Evolutionary conservation across 148 eudicot species (phyloP), one percentile per base, ranked within the genome.

Genomic region (Gaultheria prostrata): DNA sequence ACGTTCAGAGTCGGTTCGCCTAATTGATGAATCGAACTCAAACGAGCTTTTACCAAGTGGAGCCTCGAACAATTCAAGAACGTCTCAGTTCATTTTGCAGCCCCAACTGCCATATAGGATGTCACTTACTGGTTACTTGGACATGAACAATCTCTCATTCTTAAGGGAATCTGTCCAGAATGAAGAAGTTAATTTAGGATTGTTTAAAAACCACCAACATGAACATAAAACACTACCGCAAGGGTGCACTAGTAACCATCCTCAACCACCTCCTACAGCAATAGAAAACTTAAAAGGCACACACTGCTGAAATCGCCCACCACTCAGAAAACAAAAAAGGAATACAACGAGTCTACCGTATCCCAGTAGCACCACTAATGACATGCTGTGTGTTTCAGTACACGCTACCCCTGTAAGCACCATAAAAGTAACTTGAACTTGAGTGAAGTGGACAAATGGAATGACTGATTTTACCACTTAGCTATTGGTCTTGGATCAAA

Each of bases 211-310:
- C 24, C 39, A 21, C 43, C 33, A 30, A 69, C 30, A 26, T 30
- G 17, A 5, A 69, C 43, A 39, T 39, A 39, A 39, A 39, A 39
- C 43, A 39, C 24, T 32, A n/a, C 76, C 49, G 0, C 48, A 39
- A 72, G 48, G 20, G 11, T 70, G 24, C 21, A 70, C 15, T 39
- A 30, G 73, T 35, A 69, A 30, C 73, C 73, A 69, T 26, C 35
- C 73, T 28, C 35, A 69, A 71, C 77, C 54, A 82, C 61, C 30
- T 70, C 63, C n/a, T 15, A 81, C 5, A 81, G 53, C 45, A 12
- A 56, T 49, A 73, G 71, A 21, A 81, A 80, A 57, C 39, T 4
- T 4, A 18, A 63, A 80, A 49, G 18, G 78, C 77, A 71, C 63
- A 14, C 48, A 72, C 57, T 70, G 3, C 45, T 71, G 32, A 48